These are phyloP conservation scores for Stemphylium beticola DNA, from an alignment of 2,329 filamentous ascomycete species.

Conservation along the genomic window DNA sequence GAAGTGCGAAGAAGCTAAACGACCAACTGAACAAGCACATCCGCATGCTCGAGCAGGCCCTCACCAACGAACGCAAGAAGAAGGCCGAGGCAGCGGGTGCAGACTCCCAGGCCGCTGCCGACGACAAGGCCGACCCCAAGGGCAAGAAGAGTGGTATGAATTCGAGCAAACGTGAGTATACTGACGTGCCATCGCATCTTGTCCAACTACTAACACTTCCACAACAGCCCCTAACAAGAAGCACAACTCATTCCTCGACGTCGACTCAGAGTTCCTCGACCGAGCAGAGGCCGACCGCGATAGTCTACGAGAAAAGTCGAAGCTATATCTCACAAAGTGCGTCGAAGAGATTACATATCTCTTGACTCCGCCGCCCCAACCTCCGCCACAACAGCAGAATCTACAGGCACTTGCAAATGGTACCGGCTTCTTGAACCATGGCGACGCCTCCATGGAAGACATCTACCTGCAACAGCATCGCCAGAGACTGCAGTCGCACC, in stretches of 20 bases:
- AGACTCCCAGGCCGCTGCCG: slow-evolving; percentile 57
- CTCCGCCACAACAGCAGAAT: slow-evolving; percentile 60
- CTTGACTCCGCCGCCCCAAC: slow-evolving; percentile 68
- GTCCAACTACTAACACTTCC: slow-evolving; percentile 22
- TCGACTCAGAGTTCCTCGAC: slow-evolving; percentile 51
- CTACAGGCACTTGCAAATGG: slow-evolving; percentile 46
- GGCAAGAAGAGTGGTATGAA: slow-evolving; percentile 40
- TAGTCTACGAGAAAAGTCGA: slow-evolving; percentile 66
- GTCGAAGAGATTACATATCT: slow-evolving; percentile 73
- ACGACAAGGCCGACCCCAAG: slow-evolving; percentile 43
- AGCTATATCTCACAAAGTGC: slow-evolving; percentile 68
- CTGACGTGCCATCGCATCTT: neutral
- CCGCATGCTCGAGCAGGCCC: slow-evolving; percentile 82
- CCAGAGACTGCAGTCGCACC: slow-evolving; percentile 58
- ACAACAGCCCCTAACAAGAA: slow-evolving; percentile 54
- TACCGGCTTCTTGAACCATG: slow-evolving; percentile 54
- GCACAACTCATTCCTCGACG: slow-evolving; percentile 60
- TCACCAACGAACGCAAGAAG: slow-evolving; percentile 81
- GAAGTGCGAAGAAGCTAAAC: slow-evolving; percentile 85
- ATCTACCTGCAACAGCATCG: slow-evolving; percentile 65
- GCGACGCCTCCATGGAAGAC: slow-evolving; percentile 65
- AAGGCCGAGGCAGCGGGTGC: slow-evolving; percentile 60
- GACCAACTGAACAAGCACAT: slow-evolving; percentile 91
- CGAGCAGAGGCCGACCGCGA: slow-evolving; percentile 62
- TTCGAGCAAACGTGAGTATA: slow-evolving; percentile 35